Base-by-base conservation (phyloP, 768 basidiomycete species). In the Phylloporus scabripes region DNA sequence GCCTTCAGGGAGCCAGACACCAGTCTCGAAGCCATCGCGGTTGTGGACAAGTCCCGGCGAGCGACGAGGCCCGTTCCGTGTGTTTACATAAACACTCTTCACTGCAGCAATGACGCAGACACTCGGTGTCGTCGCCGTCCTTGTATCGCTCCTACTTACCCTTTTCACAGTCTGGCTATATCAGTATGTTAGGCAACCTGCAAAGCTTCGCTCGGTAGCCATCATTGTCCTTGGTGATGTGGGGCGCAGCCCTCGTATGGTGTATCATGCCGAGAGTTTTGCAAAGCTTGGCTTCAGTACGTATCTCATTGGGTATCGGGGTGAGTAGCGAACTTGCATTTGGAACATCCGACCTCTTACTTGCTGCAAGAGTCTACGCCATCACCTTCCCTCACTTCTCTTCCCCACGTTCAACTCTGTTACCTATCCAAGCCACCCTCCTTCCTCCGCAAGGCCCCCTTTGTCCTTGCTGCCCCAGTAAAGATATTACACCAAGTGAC, bases 201-300 rank as follows among this genome's bases (percentile, higher is more conserved):
- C 69, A 3, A 55, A 71, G 41, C 63, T 78, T 24, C 83, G 85
- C 15, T 82, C 90, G 3, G 87, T 90, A n/a, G 88, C 83, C 4
- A 81, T 98, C 47, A 70, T 98, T 42, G 96, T 99, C 12, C 75
- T 99, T 9, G 96, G 96, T 9, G 96, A 99, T 71, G 82, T 99
- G 42, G 96, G 95, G 1, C 79, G 96, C 49, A 92, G 89, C 63
- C 96, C 96, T 10, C 77, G 96, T 46, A 98, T 97, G 91, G 95
- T 97, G 91, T 97, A 97, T 65, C 96, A 99, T 59, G 87, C 95
- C 0, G 82, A 95, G 64, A 93, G 89, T 62, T 89, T 99, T 62
- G 86, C 90, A 33, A 79, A 83, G 49, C 77, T 82, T 46, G 81
- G 76, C 5, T 96, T 90, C 65, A 70, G 78, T 50, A 92, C 91